Percentiles rank a stretch among this genome's conserved stretches.
Conservation (phyloP, 768 basidiomycete species). For the Tricholoma matsutake region DNA sequence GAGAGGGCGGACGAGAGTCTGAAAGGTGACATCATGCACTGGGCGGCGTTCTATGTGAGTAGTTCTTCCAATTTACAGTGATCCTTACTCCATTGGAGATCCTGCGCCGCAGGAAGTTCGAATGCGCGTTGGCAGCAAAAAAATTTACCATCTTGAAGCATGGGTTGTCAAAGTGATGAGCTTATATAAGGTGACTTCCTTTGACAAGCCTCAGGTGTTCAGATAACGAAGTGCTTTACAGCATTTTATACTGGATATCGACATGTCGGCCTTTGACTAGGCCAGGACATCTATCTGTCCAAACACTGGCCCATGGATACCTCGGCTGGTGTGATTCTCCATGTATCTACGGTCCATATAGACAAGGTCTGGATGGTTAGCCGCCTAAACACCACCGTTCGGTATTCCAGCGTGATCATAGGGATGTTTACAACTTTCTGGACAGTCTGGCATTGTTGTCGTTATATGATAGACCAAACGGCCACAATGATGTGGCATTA, state of each 20-base stretch:
- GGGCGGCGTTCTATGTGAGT: slow-evolving; percentile 94
- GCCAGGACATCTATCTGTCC: background rate
- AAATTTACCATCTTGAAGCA: slow-evolving; percentile 96
- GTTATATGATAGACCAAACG: background rate
- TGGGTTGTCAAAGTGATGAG: slow-evolving; percentile 98
- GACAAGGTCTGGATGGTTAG: background rate
- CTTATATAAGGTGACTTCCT: slow-evolving; percentile 64
- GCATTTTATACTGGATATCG: slow-evolving; percentile 63
- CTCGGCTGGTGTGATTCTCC: background rate
- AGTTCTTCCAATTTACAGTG: background rate
- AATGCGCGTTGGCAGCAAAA: slow-evolving; percentile 84
- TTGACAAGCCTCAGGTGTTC: background rate
- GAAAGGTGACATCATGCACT: slow-evolving; percentile 94
- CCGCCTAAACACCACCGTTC: background rate
- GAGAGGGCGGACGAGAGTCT: slow-evolving; percentile 86
- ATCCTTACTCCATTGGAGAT: background rate
- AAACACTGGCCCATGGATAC: background rate
- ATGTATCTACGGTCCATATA: background rate
- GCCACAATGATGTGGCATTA: background rate
- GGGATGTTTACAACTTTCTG: background rate
- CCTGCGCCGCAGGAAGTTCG: slow-evolving; percentile 68
- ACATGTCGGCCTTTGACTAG: slow-evolving; percentile 57
- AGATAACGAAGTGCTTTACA: slow-evolving; percentile 18
- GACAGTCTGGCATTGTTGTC: background rate
- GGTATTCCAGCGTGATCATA: background rate